Percentiles rank a stretch among this genome's conserved stretches.
Conservation (phyloP, 805 yeast genomes). For the Zygoascus biomembranicola region DNA sequence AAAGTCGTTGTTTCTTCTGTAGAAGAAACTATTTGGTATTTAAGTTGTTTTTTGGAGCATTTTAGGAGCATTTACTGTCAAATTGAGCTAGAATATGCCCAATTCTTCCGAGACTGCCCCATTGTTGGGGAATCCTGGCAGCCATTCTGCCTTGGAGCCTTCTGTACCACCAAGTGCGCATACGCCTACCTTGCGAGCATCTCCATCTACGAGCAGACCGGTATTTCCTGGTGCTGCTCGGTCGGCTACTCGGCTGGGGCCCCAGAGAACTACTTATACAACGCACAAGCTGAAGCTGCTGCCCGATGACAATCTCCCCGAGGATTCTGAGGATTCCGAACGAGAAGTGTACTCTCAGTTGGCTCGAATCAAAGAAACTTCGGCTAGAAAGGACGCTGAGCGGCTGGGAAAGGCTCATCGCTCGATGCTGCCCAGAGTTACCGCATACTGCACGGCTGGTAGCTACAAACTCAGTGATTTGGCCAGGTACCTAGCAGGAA, state of each 20-base stretch:
- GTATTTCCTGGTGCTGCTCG: background rate
- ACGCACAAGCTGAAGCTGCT: slow-evolving; percentile 83
- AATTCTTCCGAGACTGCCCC: background rate
- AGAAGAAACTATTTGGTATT: too few relatives aligned
- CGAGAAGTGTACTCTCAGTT: slow-evolving; percentile 76
- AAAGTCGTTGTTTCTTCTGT: too few relatives aligned
- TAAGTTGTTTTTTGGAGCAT: too few relatives aligned
- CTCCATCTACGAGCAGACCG: background rate
- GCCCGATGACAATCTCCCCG: slow-evolving; percentile 42
- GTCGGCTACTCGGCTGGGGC: slow-evolving; percentile 24
- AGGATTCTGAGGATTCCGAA: slow-evolving; percentile 25
- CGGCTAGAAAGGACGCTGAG: slow-evolving; percentile 92
- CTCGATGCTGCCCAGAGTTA: slow-evolving; percentile 80
- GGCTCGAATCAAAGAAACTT: slow-evolving; percentile 70
- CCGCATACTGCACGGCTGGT: slow-evolving; percentile 94
- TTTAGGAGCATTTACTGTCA: too few relatives aligned
- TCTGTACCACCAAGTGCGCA: background rate
- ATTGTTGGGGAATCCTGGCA: background rate
- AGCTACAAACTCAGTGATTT: slow-evolving; percentile 84
- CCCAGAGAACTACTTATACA: slow-evolving; percentile 71
- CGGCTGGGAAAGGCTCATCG: slow-evolving; percentile 80
- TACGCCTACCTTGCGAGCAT: background rate
- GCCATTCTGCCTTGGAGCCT: background rate
- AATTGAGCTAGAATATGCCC: background rate
- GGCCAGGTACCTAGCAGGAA: slow-evolving; percentile 73